These are phyloP conservation scores for Aspergillus baeticus DNA, from an alignment of 495 filamentous ascomycete genomes.

Conservation along the genomic window DNA sequence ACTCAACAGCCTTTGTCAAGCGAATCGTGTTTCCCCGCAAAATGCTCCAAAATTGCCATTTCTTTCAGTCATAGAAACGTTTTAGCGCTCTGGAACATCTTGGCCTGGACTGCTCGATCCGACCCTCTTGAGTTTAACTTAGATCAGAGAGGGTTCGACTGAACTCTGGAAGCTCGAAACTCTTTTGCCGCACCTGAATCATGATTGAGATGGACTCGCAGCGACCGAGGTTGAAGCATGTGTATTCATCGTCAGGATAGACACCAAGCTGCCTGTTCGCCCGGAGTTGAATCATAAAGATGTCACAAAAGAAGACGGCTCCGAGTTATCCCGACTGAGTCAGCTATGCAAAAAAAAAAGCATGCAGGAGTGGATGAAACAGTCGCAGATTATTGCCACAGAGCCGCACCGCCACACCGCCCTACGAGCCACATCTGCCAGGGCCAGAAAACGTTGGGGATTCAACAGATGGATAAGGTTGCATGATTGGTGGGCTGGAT, in stretches of 20 bases:
- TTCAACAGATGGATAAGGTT: slow-evolving; percentile 18
- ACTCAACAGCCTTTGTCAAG: background rate
- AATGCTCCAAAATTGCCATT: background rate
- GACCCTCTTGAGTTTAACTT: too few species aligned
- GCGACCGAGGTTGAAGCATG: too few species aligned
- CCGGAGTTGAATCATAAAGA: background rate
- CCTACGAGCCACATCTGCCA: slow-evolving; percentile 6
- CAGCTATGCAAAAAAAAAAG: background rate
- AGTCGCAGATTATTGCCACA: slow-evolving; percentile 9
- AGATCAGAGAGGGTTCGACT: background rate
- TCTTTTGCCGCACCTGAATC: too few species aligned
- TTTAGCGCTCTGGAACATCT: background rate
- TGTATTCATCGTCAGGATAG: too few species aligned
- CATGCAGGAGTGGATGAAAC: background rate
- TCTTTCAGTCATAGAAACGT: slow-evolving; percentile 6
- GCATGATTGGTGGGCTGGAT: slow-evolving; percentile 11
- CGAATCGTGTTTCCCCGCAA: background rate
- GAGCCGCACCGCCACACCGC: slow-evolving; percentile 9
- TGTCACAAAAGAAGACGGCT: background rate
- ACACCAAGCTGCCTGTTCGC: too few species aligned
- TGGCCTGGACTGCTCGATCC: background rate
- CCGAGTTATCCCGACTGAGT: background rate
- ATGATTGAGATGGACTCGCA: too few species aligned
- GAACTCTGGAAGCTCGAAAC: background rate
- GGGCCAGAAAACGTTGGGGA: slow-evolving; percentile 27